Evolutionary conservation across 306 rosid species (phyloP).

Genomic region (Heteromeles arbutifolia): DNA sequence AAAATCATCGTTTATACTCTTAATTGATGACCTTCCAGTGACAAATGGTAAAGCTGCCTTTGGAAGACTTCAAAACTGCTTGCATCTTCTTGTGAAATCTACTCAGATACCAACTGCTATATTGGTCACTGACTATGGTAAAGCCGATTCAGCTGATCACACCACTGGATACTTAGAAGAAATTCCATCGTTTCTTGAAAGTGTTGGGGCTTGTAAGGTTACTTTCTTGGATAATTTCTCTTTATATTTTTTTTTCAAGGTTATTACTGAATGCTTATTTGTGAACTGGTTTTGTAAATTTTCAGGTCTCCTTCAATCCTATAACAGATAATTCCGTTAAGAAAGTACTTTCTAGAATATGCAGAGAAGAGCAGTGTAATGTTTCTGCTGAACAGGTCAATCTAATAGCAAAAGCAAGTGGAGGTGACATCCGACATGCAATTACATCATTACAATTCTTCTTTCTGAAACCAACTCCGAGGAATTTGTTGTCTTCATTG

Average conservation of each 20-base stretch:
- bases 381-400: conserved; percentile 58
- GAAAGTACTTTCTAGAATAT: conserved; percentile 60
- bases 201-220: conserved; percentile 98
- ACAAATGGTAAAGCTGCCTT: conserved; percentile 57
- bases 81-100: conserved; percentile 59
- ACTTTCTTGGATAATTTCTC: conserved; percentile 42
- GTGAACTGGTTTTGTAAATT: conserved; percentile 19
- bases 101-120: conserved; percentile 78
- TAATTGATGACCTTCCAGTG: conserved; percentile 87
- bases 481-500: conserved; percentile 34
- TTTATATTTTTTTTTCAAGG: neutral
- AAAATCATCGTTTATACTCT: conserved; percentile 54
- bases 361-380: conserved; percentile 59
- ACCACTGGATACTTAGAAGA: conserved; percentile 49
- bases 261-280: conserved; percentile 14
- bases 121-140: conserved; percentile 60
- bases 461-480: conserved; percentile 50
- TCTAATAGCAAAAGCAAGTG: conserved; percentile 81
- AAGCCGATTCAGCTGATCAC: conserved; percentile 60
- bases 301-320: conserved; percentile 86
- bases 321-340: conserved; percentile 65
- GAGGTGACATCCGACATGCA: conserved; percentile 95
- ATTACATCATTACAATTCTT: conserved; percentile 81
- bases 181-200: conserved; percentile 58
- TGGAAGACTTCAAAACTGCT: conserved; percentile 57